Percentiles rank a stretch among this genome's conserved stretches.
Evolutionary conservation across 176 grass and related monocot genomes (phyloP).

Genomic region (Cenchrus fungigraminus): DNA sequence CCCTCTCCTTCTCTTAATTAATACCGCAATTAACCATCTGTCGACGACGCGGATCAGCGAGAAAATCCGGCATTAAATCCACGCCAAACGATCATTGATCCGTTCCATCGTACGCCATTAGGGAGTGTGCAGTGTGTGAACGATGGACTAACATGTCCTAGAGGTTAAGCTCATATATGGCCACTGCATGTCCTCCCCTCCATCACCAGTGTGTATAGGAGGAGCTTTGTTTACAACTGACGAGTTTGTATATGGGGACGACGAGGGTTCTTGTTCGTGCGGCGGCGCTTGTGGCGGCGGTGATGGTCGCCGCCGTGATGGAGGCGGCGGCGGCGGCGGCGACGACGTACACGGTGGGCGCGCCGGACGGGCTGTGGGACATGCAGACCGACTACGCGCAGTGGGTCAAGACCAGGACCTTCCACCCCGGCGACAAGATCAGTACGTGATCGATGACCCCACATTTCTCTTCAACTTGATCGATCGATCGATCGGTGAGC

Average conservation of each 20-base stretch:
- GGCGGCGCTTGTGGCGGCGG: neutral
- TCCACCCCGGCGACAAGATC: slow-evolving; percentile 64
- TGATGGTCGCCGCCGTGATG: neutral
- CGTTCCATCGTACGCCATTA: too few species aligned
- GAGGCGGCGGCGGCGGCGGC: slow-evolving; percentile 11
- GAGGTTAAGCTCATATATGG: too few species aligned
- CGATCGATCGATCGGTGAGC: too few species aligned
- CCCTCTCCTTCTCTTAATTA: neutral
- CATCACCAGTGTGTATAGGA: too few species aligned
- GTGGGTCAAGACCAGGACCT: slow-evolving; percentile 54
- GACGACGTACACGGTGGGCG: slow-evolving; percentile 66
- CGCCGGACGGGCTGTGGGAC: slow-evolving; percentile 71
- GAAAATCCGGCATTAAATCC: slow-evolving; percentile 10
- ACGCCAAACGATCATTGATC: neutral
- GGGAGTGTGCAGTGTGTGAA: neutral
- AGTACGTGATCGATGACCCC: slow-evolving; percentile 30
- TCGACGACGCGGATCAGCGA: neutral
- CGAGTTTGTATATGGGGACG: neutral
- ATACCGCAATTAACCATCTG: neutral
- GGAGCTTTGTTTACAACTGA: too few species aligned
- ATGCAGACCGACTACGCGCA: slow-evolving; percentile 60
- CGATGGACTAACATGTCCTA: neutral
- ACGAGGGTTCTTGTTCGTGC: neutral
- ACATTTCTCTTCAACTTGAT: too few species aligned
- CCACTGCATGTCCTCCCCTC: too few species aligned